Evolutionary conservation across 176 grass and related monocot genomes (phyloP).

Genomic region (barley (Hordeum vulgare)): MorexV3_pseudomolecules_assembly NC_058519.1:42195961-42196460

Average conservation of each 20-base stretch:
- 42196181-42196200: slow-evolving; percentile 5
- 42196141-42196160: neutral
- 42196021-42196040: neutral
- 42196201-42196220: neutral
- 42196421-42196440: slow-evolving; percentile 94
- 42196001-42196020: neutral
- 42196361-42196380: slow-evolving; percentile 75
- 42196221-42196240: neutral
- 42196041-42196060: neutral
- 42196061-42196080: neutral
- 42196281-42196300: slow-evolving; percentile 48
- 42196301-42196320: slow-evolving; percentile 80
- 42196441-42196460: slow-evolving; percentile 95
- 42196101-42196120: neutral
- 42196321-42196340: slow-evolving; percentile 92
- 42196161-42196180: neutral
- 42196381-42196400: slow-evolving; percentile 70
- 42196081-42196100: neutral
- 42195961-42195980: neutral
- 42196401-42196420: slow-evolving; percentile 70
- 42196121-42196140: neutral
- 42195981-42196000: neutral
- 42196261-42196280: neutral
- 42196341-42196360: slow-evolving; percentile 85
- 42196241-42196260: neutral